These are phyloP conservation scores for Tetraselmis chui DNA, from an alignment of 139 green algal genomes.

Conservation along the genomic window DNA sequence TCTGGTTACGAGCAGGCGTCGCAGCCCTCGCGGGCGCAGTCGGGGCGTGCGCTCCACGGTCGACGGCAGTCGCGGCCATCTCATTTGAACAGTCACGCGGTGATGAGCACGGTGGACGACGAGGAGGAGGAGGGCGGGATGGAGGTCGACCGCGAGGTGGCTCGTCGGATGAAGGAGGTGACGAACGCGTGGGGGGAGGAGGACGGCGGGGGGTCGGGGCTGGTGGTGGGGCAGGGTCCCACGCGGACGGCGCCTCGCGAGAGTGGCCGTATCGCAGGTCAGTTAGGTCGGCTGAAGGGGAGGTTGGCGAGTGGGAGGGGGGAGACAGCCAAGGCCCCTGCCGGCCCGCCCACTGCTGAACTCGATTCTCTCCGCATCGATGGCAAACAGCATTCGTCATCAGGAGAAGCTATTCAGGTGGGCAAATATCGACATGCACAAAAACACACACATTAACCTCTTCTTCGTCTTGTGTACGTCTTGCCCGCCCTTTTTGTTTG, in stretches of 20 bases:
- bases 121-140: not conserved
- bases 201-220: not conserved
- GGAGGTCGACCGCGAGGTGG: not conserved
- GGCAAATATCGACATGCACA: not conserved
- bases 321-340: not conserved
- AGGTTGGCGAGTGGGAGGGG: not conserved
- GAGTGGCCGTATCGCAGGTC: not conserved
- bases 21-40: not conserved
- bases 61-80: not conserved
- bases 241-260: not conserved
- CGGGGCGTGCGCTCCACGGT: not conserved
- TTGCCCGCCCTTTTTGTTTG: not conserved
- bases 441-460: not conserved
- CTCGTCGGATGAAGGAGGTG: not conserved
- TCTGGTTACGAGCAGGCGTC: not conserved
- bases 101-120: no score
- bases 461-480: no score
- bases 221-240: not conserved
- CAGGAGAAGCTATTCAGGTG: no score
- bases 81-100: not conserved
- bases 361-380: not conserved
- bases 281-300: not conserved
- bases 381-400: no score
- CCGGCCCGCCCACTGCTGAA: not conserved
- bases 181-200: not conserved